A percentile compares a stretch with the other conserved stretches of the same genome.
phyloP scores from a whole-genome alignment of 2,329 filamentous ascomycete species.

The Graphium sp. region DNA sequence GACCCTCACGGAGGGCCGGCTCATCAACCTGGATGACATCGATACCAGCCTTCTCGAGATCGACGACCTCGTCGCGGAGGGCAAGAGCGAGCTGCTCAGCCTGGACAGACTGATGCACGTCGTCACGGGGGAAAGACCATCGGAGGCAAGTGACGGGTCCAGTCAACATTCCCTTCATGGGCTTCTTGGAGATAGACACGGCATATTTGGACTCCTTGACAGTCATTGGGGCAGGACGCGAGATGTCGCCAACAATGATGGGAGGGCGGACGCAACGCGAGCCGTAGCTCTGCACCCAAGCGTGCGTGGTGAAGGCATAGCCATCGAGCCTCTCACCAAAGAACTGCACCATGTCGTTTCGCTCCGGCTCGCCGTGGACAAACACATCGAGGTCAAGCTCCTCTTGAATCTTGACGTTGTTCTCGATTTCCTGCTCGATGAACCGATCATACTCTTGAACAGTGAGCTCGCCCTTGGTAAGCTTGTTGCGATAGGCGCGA shows the following conservation, averaged over 20 bases:
- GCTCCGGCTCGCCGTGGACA: slow-evolving; percentile 97
- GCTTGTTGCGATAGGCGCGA: slow-evolving; percentile 89
- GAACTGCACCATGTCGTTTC: slow-evolving; percentile 99
- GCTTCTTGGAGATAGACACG: slow-evolving; percentile 88
- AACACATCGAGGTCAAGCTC: slow-evolving; percentile 94
- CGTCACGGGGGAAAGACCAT: slow-evolving; percentile 99
- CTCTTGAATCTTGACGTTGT: slow-evolving; percentile 92
- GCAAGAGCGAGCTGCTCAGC: slow-evolving; percentile 97
- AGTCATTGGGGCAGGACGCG: slow-evolving; percentile 90
- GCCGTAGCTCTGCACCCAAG: slow-evolving; percentile 97
- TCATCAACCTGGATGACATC: slow-evolving; percentile 99
- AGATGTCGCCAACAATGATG: slow-evolving; percentile 97
- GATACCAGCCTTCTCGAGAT: slow-evolving; percentile 92
- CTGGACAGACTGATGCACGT: slow-evolving; percentile 97
- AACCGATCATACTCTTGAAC: slow-evolving; percentile 91
- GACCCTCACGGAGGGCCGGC: slow-evolving; percentile 97
- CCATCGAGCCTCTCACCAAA: slow-evolving; percentile 95
- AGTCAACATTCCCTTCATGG: slow-evolving; percentile 99
- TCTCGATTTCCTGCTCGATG: slow-evolving; percentile 96
- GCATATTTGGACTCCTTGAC: slow-evolving; percentile 99
- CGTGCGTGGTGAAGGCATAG: slow-evolving; percentile 97
- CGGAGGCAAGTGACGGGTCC: slow-evolving; percentile 96
- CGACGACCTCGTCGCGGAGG: slow-evolving; percentile 94
- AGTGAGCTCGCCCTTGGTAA: slow-evolving; percentile 97
- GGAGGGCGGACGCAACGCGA: slow-evolving; percentile 96